Evolutionary conservation across 2,329 filamentous ascomycete species (phyloP), one percentile per base, ranked within the genome.

Genomic region (Nemania sp.): DNA sequence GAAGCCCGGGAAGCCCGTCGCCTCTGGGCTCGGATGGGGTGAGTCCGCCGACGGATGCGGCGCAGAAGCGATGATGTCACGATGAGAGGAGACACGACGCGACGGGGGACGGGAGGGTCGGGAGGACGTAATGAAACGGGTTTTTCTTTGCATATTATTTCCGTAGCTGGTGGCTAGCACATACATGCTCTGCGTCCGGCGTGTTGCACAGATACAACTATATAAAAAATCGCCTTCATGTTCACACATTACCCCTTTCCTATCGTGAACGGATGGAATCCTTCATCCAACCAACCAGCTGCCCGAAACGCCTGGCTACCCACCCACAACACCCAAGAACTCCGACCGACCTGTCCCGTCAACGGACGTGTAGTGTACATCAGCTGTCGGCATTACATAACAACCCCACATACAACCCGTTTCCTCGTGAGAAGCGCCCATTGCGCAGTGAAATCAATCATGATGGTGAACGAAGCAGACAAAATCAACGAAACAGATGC

Each of bases 71-170:
- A 60, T 35, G 47, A 25, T 34, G 29, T 45, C 3, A 42, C 49
- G 56, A 35, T 32, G 50, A n/a, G 60, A 35, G 43, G 54, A 43
- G 21, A 45, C n/a, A 50, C n/a, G 25, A 39, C 40, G 13, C 7
- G 25, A 29, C 7, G 25, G 3, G 25, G 7, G 25, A 29, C 3
- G n/a, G n/a, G 49, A 59, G 43, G 54, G 42, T 21, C 32, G 43
- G 50, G 37, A 45, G 55, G 57, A 21, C 52, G 46, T 54, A 52
- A 45, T 21, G 47, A n/a, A 29, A 54, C 5, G 15, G 15, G 11
- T 2, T 39, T 58, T 58, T 59, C n/a, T 65, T 42, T 35, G 13
- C 32, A 17, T 65, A 67, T 68, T 66, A 62, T 63, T 51, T 60
- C 58, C 50, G 48, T 57, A 54, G 42, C 59, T 20, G 42, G 55